Evolutionary conservation across 1,139 yeast genomes (phyloP).

Genomic region (Candida tunisiensis): DNA sequence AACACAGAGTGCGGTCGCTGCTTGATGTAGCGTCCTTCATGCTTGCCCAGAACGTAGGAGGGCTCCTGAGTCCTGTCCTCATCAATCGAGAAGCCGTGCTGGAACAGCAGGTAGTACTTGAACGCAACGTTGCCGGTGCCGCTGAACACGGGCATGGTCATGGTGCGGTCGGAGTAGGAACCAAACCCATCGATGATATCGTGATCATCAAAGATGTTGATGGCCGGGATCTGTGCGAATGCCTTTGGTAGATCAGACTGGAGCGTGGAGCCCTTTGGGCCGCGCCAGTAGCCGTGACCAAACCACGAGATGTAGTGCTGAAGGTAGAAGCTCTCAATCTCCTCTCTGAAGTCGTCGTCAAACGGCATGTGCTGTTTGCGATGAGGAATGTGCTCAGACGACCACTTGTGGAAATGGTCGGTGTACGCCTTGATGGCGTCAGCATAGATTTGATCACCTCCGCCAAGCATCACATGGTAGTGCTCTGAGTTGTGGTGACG

Average conservation of each 20-base stretch:
- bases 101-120: conserved; percentile 79
- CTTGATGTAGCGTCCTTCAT: conserved; percentile 47
- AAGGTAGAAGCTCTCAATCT: conserved; percentile 50
- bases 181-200: conserved; percentile 95
- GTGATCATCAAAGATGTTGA: conserved; percentile 72
- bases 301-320: conserved; percentile 73
- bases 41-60: conserved; percentile 17
- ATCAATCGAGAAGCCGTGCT: conserved; percentile 51
- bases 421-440: conserved; percentile 53
- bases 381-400: conserved; percentile 30
- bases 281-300: conserved; percentile 77
- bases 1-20: conserved; percentile 51
- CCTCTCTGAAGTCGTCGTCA: conserved; percentile 29
- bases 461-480: conserved; percentile 92
- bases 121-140: conserved; percentile 66
- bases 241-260: conserved; percentile 61
- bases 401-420: conserved; percentile 40
- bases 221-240: conserved; percentile 64
- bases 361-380: conserved; percentile 28
- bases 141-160: conserved; percentile 49
- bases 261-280: conserved; percentile 42
- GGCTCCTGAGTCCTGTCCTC: conserved; percentile 24
- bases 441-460: conserved; percentile 91
- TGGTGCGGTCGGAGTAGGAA: conserved; percentile 60
- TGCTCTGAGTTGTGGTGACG: conserved; percentile 41